Evolutionary conservation across 2,329 filamentous ascomycete genomes (phyloP), one percentile per base, ranked within the genome.

Genomic region (Orbilia brochopaga): DNA sequence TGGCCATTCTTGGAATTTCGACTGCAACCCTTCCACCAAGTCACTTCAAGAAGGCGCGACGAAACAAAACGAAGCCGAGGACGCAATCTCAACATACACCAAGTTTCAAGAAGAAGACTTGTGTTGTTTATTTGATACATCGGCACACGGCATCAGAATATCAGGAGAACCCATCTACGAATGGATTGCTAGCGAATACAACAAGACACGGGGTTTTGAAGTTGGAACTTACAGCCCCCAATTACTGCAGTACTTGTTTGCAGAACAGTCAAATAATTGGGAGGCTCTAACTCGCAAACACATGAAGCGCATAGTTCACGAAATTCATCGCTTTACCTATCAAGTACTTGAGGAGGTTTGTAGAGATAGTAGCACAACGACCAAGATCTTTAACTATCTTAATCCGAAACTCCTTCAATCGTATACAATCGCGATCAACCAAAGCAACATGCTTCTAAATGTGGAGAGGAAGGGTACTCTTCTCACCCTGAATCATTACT

Each of bases 371-470:
- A 24, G 32, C 15, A 24, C 17, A 30, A 53, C 51, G 27, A 24
- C 51, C 13, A 53, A 53, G n/a, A 2, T 53, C 7, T 53, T 53
- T 24, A 53, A 53, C 2, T 53, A 30, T 53, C 51, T 53, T 53
- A 30, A 32, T 2, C 23, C 23, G 51, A 53, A n/a, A 32, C 32
- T 53, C 15, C 51, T 53, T 4, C 51, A 53, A 19, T 35, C 51
- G 15, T 53, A 53, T 32, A 32, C 23, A 53, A 17, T 30, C 17
- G 51, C 51, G 27, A n/a, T 53, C n/a, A 53, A 30, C 51, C 51
- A 53, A 53, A 32, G 23, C 27, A 32, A 2, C 27, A 53, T 53
- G 51, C 51, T 53, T 53, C 13, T 51, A 7, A 19, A 51, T 21
- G 48, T 51, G 6, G 48, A 51, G 21, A 51, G 48, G 24, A 21